These are phyloP conservation scores for Cucumis hystrix DNA, from an alignment of 306 rosid genomes.

Conservation along the genomic window DNA sequence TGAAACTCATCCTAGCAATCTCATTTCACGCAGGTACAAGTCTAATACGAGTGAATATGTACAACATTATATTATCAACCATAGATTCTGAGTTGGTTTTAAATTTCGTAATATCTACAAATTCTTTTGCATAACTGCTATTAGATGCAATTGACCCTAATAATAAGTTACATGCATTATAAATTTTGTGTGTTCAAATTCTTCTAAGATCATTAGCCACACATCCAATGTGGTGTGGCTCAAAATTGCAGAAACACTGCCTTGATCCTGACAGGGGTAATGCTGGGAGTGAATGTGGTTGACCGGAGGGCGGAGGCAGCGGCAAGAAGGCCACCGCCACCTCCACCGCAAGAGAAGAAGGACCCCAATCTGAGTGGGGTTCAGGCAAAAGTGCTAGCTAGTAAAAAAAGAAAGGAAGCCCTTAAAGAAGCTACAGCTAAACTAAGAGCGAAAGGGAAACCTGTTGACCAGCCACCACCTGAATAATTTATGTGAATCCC, in stretches of 20 bases:
- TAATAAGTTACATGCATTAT: no score
- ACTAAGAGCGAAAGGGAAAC: constrained; percentile 52
- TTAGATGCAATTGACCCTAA: no score
- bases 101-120: no score
- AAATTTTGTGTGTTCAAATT: neutral
- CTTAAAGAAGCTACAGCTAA: constrained; percentile 49
- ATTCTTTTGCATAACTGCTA: no score
- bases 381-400: constrained; percentile 70
- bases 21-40: constrained; percentile 16
- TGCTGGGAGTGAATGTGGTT: constrained; percentile 20
- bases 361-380: constrained; percentile 78
- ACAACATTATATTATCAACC: no score
- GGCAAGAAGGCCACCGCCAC: constrained; percentile 58
- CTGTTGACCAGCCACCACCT: constrained; percentile 11
- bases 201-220: neutral
- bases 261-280: constrained; percentile 35
- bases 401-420: constrained; percentile 88
- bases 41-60: neutral
- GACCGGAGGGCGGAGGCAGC: constrained; percentile 41
- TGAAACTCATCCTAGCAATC: neutral
- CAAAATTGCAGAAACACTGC: constrained; percentile 18
- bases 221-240: neutral
- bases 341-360: constrained; percentile 50
- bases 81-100: no score
- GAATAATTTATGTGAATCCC: constrained; percentile 7